A percentile compares a stretch with the other conserved stretches of the same genome.
Conservation (phyloP, 1,284 basidiomycete genomes). For the Cryptococcus sp. region DNA sequence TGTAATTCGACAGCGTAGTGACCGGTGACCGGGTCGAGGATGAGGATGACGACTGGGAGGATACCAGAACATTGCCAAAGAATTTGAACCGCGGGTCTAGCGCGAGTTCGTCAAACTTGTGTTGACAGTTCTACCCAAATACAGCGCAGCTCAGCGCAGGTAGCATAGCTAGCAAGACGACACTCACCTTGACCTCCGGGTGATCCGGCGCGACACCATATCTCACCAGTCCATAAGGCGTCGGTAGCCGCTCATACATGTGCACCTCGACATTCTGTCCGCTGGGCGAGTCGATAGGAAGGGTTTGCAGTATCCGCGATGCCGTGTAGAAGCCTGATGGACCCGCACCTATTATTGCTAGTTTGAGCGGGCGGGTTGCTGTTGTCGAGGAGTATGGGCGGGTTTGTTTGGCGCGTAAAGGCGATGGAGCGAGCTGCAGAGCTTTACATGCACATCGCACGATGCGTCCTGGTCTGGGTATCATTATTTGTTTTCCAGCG, state of each 20-base stretch:
- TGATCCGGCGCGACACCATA: conserved; percentile 99
- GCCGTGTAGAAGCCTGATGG: conserved; percentile 96
- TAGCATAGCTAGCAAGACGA: not conserved
- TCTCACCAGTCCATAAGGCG: conserved; percentile 90
- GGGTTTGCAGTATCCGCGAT: conserved; percentile 70
- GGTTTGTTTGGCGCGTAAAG: not conserved
- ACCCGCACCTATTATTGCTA: conserved; percentile 65
- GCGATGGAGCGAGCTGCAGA: not conserved
- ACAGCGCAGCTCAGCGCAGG: not conserved
- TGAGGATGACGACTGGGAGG: conserved; percentile 31
- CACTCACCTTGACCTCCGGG: conserved; percentile 89
- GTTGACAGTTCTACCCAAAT: conserved; percentile 79
- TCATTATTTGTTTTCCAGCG: not conserved
- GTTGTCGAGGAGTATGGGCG: not conserved
- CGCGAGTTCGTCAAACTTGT: conserved; percentile 83
- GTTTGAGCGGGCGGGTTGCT: conserved; percentile 40
- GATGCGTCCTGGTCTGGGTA: not conserved
- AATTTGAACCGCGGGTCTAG: conserved; percentile 76
- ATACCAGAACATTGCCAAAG: conserved; percentile 89
- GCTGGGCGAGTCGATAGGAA: conserved; percentile 56
- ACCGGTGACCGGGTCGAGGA: conserved; percentile 13
- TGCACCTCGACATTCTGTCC: conserved; percentile 66
- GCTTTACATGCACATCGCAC: not conserved
- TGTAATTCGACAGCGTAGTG: conserved; percentile 39
- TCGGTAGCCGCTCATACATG: conserved; percentile 89